Conservation (phyloP, 495 filamentous ascomycete species). For the Amphirosellinia nigrospora region DNA sequence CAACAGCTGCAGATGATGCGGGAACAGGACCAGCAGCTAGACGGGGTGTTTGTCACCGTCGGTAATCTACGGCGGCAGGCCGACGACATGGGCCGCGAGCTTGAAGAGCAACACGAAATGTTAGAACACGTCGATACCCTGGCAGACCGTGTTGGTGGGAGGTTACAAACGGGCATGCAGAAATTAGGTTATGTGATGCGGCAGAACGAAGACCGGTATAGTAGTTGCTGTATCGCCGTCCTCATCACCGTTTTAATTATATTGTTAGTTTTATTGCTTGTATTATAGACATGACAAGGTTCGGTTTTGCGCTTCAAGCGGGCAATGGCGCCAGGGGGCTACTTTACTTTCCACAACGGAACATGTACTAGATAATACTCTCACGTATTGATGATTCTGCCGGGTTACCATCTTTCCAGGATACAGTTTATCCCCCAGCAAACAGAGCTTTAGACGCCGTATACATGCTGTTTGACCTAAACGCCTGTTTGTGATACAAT, state of each 20-base stretch:
- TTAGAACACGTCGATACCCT: conserved; percentile 81
- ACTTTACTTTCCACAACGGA: conserved; percentile 21
- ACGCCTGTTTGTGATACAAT: conserved; percentile 21
- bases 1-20: conserved; percentile 90
- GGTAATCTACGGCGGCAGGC: conserved; percentile 89
- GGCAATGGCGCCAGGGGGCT: conserved; percentile 16
- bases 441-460: background rate
- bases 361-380: background rate
- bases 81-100: conserved; percentile 90
- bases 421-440: background rate
- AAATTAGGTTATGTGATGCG: conserved; percentile 83
- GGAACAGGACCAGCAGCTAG: conserved; percentile 91
- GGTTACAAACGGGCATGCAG: conserved; percentile 83
- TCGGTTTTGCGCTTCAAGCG: conserved; percentile 13
- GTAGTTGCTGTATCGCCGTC: conserved; percentile 88
- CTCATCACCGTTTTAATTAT: conserved; percentile 86
- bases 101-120: conserved; percentile 88
- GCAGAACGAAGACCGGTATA: conserved; percentile 90
- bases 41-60: conserved; percentile 91
- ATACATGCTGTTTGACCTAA: conserved; percentile 21
- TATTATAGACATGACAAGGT: conserved; percentile 47
- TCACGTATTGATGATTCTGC: background rate
- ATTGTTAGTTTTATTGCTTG: conserved; percentile 72
- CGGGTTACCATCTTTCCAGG: conserved; percentile 4
- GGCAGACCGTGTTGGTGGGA: conserved; percentile 84